Conservation (phyloP, 169 alveolate genomes). For the Hepatocystis sp. region DNA sequence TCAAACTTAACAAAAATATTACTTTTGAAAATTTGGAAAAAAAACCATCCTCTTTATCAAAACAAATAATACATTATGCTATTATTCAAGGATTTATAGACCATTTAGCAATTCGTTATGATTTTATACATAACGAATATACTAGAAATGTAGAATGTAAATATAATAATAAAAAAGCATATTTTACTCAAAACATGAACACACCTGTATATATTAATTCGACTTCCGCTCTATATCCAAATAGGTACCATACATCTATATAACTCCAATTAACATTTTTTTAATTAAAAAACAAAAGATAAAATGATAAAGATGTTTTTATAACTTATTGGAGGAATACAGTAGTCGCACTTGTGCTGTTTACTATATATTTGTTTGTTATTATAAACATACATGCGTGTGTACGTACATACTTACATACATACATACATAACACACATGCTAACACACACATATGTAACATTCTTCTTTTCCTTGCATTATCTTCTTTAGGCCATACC, state of each 20-base stretch:
- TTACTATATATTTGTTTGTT: background rate
- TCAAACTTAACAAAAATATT: constrained; percentile 37
- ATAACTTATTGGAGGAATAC: too few relatives aligned
- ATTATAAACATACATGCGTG: background rate
- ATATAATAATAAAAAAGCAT: constrained; percentile 50
- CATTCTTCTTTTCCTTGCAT: background rate
- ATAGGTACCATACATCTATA: constrained; percentile 40
- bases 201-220: constrained; percentile 65
- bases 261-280: too few relatives aligned
- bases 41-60: constrained; percentile 22
- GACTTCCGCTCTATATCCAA: constrained; percentile 34
- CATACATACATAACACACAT: background rate
- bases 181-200: constrained; percentile 64
- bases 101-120: constrained; percentile 73
- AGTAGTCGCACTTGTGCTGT: too few relatives aligned
- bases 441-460: background rate
- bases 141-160: constrained; percentile 43
- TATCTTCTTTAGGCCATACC: constrained; percentile 45
- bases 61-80: constrained; percentile 64
- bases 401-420: background rate
- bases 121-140: constrained; percentile 49
- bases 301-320: too few relatives aligned
- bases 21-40: constrained; percentile 40
- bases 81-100: constrained; percentile 72
- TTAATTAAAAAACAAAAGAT: too few relatives aligned